Conservation (phyloP, 768 basidiomycete species). For the Russula sp. region DNA sequence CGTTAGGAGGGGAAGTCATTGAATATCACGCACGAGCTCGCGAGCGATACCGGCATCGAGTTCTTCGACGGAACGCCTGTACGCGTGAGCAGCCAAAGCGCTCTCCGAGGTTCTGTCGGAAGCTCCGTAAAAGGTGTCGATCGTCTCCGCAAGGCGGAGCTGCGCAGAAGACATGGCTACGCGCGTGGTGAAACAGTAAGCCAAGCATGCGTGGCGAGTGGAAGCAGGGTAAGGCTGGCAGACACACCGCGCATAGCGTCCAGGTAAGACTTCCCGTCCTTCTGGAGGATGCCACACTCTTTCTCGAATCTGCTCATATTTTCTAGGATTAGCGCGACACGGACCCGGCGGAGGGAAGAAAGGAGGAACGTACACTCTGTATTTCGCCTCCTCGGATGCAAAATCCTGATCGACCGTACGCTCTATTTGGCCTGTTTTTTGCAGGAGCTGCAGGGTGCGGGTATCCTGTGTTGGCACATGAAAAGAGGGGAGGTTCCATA, state of each 20-base stretch:
- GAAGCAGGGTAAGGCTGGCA: neutral
- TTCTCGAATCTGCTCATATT: slow-evolving; percentile 74
- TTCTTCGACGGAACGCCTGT: slow-evolving; percentile 92
- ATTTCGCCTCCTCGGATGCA: slow-evolving; percentile 86
- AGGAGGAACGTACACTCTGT: slow-evolving; percentile 60
- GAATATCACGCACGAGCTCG: slow-evolving; percentile 65
- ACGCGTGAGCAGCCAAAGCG: slow-evolving; percentile 95
- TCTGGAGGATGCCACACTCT: slow-evolving; percentile 88
- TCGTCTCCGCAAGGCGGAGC: slow-evolving; percentile 84
- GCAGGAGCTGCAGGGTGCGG: slow-evolving; percentile 57
- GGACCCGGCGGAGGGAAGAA: neutral
- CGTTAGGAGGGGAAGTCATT: neutral
- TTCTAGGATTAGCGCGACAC: neutral
- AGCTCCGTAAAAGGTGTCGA: slow-evolving; percentile 87
- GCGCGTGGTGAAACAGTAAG: neutral
- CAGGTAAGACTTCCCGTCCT: slow-evolving; percentile 90
- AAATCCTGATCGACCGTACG: slow-evolving; percentile 93
- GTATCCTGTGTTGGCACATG: slow-evolving; percentile 14
- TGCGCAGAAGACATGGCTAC: slow-evolving; percentile 94
- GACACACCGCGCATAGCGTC: slow-evolving; percentile 87
- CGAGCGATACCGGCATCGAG: slow-evolving; percentile 78
- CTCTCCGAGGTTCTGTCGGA: slow-evolving; percentile 81
- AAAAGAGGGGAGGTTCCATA: slow-evolving; percentile 18
- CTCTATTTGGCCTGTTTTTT: slow-evolving; percentile 98
- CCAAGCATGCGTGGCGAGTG: neutral